Base-by-base conservation (phyloP, 257 asterid genomes). In the Ajuga chamaepitys region DNA sequence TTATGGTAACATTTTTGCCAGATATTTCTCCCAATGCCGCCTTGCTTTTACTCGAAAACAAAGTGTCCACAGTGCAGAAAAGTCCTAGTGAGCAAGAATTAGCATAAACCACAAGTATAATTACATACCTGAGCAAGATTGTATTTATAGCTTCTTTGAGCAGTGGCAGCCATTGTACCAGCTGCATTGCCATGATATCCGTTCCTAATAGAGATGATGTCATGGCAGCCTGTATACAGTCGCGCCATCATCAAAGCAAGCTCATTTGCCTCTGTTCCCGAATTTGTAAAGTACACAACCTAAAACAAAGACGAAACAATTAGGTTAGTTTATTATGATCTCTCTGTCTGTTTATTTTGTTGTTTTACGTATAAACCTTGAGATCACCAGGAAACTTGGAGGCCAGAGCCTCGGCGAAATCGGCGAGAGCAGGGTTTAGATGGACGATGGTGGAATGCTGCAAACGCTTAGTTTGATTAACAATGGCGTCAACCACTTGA, bases 221-320 rank as follows among this genome's bases (percentile, higher is more conserved):
- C 99, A 5, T 87, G 85, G 66, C 86, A 81, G 3, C 90, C 81
- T 0, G 92, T 87, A 66, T 93, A 80, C 64, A 89, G 58, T 18
- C 88, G 76, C 0, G 99, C 84, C 96, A 93, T 89, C 88, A 93
- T 21, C 77, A 93, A 63, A 14, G 97, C 99, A 71, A 89, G 77
- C 74, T 93, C 99, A 51, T 93, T 93, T 6, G 96, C 99, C 78
- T 93, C 97, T 0, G 99, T 93, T 66, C 96, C 99, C 5, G 99
- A 93, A 79, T 93, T 93, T 3, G 96, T 93, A 68, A 93, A 87
- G 80, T 82, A 93, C 46, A 87, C 95, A 26, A 93, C 97, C 96
- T 93, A 46, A 47, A 46, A 26, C 73, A 30, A 3, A 61, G 53
- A 40, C 14, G 18, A 37, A 48, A 26, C n/a, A 24, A 16, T 16